phyloP scores from a whole-genome alignment of 805 yeast species.

The Candida succiphila region DNA sequence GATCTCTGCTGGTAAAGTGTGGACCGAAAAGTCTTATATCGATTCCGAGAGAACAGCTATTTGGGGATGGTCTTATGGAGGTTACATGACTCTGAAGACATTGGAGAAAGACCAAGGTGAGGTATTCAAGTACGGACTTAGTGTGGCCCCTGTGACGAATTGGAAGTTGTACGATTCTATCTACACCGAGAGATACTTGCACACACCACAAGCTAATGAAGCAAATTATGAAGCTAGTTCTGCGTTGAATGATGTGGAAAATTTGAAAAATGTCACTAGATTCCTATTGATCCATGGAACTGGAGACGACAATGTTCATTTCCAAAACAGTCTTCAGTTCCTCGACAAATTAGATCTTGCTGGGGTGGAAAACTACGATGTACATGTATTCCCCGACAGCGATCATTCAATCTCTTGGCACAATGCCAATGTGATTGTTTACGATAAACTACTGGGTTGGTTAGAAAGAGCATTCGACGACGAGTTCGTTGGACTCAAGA shows the following conservation, averaged over 20 bases:
- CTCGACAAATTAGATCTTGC: conserved; percentile 46
- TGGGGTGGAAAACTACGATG: conserved; percentile 65
- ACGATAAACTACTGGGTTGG: conserved; percentile 66
- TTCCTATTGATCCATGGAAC: conserved; percentile 74
- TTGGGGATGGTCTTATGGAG: conserved; percentile 99
- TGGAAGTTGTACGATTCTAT: conserved; percentile 90
- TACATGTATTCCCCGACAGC: conserved; percentile 87
- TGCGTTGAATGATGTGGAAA: conserved; percentile 27
- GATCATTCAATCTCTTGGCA: conserved; percentile 77
- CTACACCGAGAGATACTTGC: conserved; percentile 94
- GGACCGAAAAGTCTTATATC: conserved; percentile 43
- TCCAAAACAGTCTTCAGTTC: conserved; percentile 56
- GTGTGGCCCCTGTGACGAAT: conserved; percentile 97
- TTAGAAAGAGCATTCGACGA: conserved; percentile 40
- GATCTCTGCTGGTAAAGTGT: conserved; percentile 69
- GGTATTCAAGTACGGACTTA: conserved; percentile 78
- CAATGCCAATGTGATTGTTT: conserved; percentile 69
- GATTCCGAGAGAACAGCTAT: conserved; percentile 64
- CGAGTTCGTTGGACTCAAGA: neutral
- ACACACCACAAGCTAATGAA: conserved; percentile 54
- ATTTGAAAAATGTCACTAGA: conserved; percentile 38
- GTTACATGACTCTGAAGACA: conserved; percentile 83
- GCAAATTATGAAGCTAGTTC: conserved; percentile 39
- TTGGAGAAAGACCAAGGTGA: conserved; percentile 71
- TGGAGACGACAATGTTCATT: conserved; percentile 78